phyloP scores from a whole-genome alignment of 2,329 filamentous ascomycete genomes.

The Diplocarpon mali region DNA sequence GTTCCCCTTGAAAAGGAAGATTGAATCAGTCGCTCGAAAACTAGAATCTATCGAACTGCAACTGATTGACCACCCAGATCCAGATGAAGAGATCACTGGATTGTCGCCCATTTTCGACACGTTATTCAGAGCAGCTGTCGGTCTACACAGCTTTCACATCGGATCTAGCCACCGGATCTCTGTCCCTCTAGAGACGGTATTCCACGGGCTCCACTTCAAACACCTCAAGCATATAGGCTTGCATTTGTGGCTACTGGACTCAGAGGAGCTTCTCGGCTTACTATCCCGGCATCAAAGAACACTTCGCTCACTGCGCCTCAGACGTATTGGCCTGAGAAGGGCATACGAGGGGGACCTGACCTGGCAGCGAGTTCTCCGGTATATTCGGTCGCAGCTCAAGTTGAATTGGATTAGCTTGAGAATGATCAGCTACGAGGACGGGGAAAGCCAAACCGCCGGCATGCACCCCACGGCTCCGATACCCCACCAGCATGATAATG shows the following conservation, averaged over 20 bases:
- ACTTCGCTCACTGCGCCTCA: slow-evolving; percentile 46
- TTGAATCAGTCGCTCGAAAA: slow-evolving; percentile 41
- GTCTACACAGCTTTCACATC: slow-evolving; percentile 52
- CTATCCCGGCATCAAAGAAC: slow-evolving; percentile 43
- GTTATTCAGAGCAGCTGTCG: slow-evolving; percentile 46
- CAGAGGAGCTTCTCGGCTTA: slow-evolving; percentile 48
- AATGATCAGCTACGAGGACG: slow-evolving; percentile 43
- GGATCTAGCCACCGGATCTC: slow-evolving; percentile 49
- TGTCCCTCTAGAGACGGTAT: slow-evolving; percentile 47
- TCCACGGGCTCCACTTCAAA: slow-evolving; percentile 50
- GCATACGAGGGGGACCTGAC: slow-evolving; percentile 29
- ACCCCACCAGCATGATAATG: slow-evolving; percentile 16
- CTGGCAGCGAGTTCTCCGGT: slow-evolving; percentile 49
- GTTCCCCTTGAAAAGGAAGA: slow-evolving; percentile 33
- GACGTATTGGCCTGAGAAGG: slow-evolving; percentile 49
- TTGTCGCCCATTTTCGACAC: slow-evolving; percentile 45
- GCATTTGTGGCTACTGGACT: slow-evolving; percentile 50
- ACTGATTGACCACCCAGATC: slow-evolving; percentile 34
- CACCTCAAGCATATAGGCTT: slow-evolving; percentile 53
- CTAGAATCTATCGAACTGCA: slow-evolving; percentile 52
- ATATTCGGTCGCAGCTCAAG: slow-evolving; percentile 44
- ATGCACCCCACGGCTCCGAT: slow-evolving; percentile 27
- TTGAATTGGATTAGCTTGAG: slow-evolving; percentile 54
- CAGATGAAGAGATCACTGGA: slow-evolving; percentile 45
- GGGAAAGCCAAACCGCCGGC: slow-evolving; percentile 20